Percentiles rank a stretch among this genome's conserved stretches.
phyloP scores from a whole-genome alignment of 352 stramenopile species.

The Globisporangium heterothallicum region DNA sequence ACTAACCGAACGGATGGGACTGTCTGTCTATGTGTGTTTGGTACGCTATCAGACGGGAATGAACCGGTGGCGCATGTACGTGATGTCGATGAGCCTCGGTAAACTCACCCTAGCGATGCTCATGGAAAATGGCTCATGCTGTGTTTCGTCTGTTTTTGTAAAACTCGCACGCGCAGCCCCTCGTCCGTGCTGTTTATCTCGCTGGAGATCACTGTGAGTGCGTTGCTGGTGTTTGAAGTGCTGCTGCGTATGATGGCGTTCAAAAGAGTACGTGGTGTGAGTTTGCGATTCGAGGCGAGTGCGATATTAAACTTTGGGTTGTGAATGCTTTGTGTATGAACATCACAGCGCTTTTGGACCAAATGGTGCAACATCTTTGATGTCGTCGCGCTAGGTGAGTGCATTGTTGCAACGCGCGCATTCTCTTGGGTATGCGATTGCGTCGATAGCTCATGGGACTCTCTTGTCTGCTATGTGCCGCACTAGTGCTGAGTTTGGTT shows the following conservation, averaged over 20 bases:
- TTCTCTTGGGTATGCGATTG: not conserved
- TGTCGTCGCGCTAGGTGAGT: slow-evolving; percentile 57
- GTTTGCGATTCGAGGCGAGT: no score
- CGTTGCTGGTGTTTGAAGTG: slow-evolving; percentile 73
- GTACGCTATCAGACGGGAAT: slow-evolving; percentile 37
- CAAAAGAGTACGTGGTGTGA: slow-evolving; percentile 55
- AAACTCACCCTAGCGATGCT: no score
- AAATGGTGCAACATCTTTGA: slow-evolving; percentile 87
- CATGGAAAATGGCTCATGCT: not conserved
- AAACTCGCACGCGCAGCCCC: slow-evolving; percentile 27
- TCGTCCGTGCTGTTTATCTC: slow-evolving; percentile 77
- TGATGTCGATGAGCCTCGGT: no score
- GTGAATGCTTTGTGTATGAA: not conserved
- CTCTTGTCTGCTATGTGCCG: no score
- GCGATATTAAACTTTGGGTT: no score
- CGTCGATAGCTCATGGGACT: no score
- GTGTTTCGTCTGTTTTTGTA: not conserved
- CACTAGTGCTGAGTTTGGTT: slow-evolving; percentile 74
- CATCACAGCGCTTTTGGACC: slow-evolving; percentile 62
- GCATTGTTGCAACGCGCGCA: not conserved
- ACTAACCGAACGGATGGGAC: no score
- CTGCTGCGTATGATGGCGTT: slow-evolving; percentile 79
- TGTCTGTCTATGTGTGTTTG: slow-evolving; percentile 2
- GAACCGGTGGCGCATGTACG: slow-evolving; percentile 76
- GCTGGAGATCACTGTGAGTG: slow-evolving; percentile 70